phyloP scores from a whole-genome alignment of 192 early-diverging fungal genomes.

The Coemansia sp. region DNA sequence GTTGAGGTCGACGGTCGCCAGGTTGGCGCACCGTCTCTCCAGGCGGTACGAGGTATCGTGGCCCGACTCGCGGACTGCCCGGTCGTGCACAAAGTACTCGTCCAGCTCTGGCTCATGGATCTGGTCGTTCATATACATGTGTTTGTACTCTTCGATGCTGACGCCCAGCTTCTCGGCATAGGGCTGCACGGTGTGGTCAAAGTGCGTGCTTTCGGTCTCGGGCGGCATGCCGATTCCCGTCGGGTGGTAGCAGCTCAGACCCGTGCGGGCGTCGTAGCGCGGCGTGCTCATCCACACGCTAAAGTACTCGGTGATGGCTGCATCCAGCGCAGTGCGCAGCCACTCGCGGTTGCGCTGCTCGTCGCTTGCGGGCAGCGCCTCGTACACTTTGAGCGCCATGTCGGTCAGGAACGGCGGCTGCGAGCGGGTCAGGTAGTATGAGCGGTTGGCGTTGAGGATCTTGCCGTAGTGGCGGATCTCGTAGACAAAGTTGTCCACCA shows the following conservation, averaged over 20 bases:
- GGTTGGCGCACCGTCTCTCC: conserved; percentile 83
- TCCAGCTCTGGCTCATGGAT: conserved; percentile 83
- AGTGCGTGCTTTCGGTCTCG: conserved; percentile 92
- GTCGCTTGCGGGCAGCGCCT: conserved; percentile 53
- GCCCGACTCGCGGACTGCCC: conserved; percentile 94
- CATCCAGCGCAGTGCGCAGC: conserved; percentile 66
- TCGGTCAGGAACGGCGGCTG: conserved; percentile 98
- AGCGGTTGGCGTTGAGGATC: conserved; percentile 97
- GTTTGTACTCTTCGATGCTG: conserved; percentile 68
- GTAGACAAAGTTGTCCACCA: conserved; percentile 98
- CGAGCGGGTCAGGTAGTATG: conserved; percentile 93
- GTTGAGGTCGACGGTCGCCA: conserved; percentile 94
- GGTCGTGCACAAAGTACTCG: conserved; percentile 95
- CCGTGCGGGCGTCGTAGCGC: conserved; percentile 70
- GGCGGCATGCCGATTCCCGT: conserved; percentile 95
- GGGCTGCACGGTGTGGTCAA: conserved; percentile 81
- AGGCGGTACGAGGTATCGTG: conserved; percentile 96
- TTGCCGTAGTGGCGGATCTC: conserved; percentile 98
- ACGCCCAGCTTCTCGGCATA: conserved; percentile 69
- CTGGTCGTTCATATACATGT: conserved; percentile 64
- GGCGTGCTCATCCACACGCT: conserved; percentile 86
- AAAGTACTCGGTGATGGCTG: conserved; percentile 88
- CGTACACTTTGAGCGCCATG: conserved; percentile 84
- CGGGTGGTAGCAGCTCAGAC: conserved; percentile 81
- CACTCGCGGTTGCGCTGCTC: conserved; percentile 62